phyloP scores from a whole-genome alignment of 2,329 filamentous ascomycete genomes.

The Fusarium domesticum region DNA sequence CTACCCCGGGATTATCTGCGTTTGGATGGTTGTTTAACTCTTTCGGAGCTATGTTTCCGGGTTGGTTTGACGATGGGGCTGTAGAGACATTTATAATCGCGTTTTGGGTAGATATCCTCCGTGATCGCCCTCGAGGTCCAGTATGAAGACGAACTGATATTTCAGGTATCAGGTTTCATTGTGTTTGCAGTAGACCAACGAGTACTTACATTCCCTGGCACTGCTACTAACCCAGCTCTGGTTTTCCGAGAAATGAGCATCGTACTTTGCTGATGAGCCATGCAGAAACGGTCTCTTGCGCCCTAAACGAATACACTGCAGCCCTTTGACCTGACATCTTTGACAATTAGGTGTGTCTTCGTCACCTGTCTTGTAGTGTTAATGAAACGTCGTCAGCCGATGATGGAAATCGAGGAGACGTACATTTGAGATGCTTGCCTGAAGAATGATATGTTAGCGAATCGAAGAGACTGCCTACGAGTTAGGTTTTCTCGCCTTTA shows the following conservation, averaged over 20 bases:
- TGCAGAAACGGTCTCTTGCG: slow-evolving; percentile 15
- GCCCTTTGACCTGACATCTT: slow-evolving; percentile 9
- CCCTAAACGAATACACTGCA: slow-evolving; percentile 12
- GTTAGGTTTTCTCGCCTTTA: slow-evolving; percentile 11
- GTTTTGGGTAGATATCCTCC: slow-evolving; percentile 9
- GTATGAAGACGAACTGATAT: slow-evolving; percentile 17
- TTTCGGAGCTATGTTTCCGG: fast-evolving
- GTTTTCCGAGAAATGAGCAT: slow-evolving; percentile 18
- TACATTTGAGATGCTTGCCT: slow-evolving; percentile 27
- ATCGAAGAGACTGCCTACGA: not conserved
- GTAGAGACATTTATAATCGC: fast-evolving
- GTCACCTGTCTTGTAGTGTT: slow-evolving; percentile 8
- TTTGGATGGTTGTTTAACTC: too few species aligned
- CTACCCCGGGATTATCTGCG: too few species aligned
- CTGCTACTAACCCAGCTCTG: slow-evolving; percentile 23
- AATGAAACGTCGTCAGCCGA: slow-evolving; percentile 5
- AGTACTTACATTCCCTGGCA: slow-evolving; percentile 18
- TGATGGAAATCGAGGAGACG: too few species aligned
- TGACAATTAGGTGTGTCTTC: slow-evolving; percentile 3
- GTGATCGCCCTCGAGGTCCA: not conserved
- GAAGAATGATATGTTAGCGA: not conserved
- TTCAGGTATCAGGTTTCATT: not conserved
- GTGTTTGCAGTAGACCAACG: fast-evolving
- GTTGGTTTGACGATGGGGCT: fast-evolving
- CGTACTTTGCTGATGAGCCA: slow-evolving; percentile 24